phyloP scores from a whole-genome alignment of 192 early-diverging fungal species.

The Coemansia umbellata region DNA sequence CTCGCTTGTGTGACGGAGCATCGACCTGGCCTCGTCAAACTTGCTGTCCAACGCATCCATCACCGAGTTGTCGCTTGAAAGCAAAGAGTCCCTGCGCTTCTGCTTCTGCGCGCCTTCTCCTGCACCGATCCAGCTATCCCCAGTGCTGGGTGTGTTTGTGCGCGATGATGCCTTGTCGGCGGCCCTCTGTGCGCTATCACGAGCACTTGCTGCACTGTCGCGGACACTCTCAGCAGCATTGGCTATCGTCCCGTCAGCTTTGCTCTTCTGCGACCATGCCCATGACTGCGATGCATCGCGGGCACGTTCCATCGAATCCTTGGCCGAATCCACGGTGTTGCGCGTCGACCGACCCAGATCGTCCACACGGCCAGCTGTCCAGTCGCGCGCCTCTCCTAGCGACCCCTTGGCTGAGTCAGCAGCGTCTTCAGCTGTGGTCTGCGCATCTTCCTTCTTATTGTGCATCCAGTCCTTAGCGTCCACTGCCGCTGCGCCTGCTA shows the following conservation, averaged over 20 bases:
- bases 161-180: background rate
- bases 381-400: slow-evolving; percentile 13
- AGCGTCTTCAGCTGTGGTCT: background rate
- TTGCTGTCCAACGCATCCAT: slow-evolving; percentile 28
- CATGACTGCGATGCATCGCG: slow-evolving; percentile 18
- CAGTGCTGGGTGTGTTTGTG: background rate
- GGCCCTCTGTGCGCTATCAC: slow-evolving; percentile 5
- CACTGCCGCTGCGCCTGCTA: background rate
- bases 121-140: background rate
- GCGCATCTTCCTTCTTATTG: background rate
- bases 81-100: slow-evolving; percentile 26
- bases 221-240: slow-evolving; percentile 8
- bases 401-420: background rate
- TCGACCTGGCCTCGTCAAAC: slow-evolving; percentile 35
- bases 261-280: slow-evolving; percentile 9
- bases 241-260: slow-evolving; percentile 16
- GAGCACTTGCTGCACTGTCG: slow-evolving; percentile 7
- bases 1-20: slow-evolving; percentile 14
- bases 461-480: slow-evolving; percentile 3
- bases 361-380: slow-evolving; percentile 7
- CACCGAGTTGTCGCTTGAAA: slow-evolving; percentile 16
- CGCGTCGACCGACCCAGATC: slow-evolving; percentile 2
- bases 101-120: background rate
- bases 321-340: background rate
- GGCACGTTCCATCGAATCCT: background rate